Percentiles rank a stretch among this genome's conserved stretches.
Conservation (phyloP, 345 rosid species). For the Carallia pectinifolia region DNA sequence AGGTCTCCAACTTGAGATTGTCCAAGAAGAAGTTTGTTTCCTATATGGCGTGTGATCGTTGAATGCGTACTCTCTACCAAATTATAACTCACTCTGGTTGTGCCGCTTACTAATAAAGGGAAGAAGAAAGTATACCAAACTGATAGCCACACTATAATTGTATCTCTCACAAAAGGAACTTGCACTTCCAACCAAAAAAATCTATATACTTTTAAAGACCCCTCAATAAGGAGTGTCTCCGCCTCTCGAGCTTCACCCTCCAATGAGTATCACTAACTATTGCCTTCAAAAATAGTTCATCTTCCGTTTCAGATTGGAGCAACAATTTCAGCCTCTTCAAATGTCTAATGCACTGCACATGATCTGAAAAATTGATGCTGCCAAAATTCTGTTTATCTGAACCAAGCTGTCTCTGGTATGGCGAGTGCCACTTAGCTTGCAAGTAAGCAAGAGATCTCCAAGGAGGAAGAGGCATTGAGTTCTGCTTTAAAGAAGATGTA, state of each 20-base stretch:
- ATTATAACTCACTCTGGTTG: constrained; percentile 23
- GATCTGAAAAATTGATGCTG: constrained; percentile 27
- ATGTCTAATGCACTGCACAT: constrained; percentile 61
- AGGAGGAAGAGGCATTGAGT: constrained; percentile 94
- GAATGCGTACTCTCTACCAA: constrained; percentile 15
- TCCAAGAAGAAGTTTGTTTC: neutral
- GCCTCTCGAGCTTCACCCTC: constrained; percentile 54
- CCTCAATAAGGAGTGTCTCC: constrained; percentile 41
- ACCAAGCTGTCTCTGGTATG: constrained; percentile 48
- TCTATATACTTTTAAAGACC: constrained; percentile 32
- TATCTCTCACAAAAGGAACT: constrained; percentile 33
- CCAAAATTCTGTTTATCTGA: constrained; percentile 37
- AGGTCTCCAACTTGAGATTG: constrained; percentile 9
- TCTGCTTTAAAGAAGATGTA: constrained; percentile 75
- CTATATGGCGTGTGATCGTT: constrained; percentile 17
- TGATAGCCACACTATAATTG: constrained; percentile 41
- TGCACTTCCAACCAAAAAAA: constrained; percentile 26
- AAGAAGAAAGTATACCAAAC: constrained; percentile 17
- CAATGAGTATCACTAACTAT: constrained; percentile 32
- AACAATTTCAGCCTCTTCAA: constrained; percentile 64
- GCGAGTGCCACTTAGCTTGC: constrained; percentile 83
- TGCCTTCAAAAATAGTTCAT: constrained; percentile 53
- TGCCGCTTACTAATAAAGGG: constrained; percentile 22
- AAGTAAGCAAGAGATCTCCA: constrained; percentile 90
- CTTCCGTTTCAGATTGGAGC: constrained; percentile 55